Base-by-base conservation (phyloP, 768 basidiomycete genomes). In the Phlebiopsis gigantea region DNA sequence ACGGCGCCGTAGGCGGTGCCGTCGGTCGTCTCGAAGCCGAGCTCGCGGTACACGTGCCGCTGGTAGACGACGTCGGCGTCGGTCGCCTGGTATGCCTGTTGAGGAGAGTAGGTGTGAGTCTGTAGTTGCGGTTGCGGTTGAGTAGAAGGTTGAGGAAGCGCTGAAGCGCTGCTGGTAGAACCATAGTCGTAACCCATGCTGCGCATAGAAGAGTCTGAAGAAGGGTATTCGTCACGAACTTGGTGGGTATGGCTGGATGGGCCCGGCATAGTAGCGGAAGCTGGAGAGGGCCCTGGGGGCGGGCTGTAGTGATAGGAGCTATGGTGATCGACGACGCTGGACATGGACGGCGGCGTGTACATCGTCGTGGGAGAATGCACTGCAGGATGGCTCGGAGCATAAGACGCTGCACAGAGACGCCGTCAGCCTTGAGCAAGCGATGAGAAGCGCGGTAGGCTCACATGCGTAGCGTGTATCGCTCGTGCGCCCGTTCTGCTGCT, bases 61-160 rank as follows among this genome's bases (percentile, higher is more conserved):
- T 82, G 88, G 68, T 90, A 90, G 53, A 81, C 75, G 10, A 79
- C 79, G 66, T 90, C 88, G n/a, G 77, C 74, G 61, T 83, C 81
- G 24, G 65, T 57, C 34, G 59, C 52, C 46, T 56, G 50, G 45
- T 46, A 58, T 34, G 58, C 17, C 47, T 52, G 56, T 17, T 34
- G 28, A 10, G 46, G 45, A 17, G 39, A 53, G 51, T 9, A 39
- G n/a, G 41, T 47, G 25, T 14, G 41, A 1, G 26, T 10, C 19
- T 42, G 57, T 41, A 29, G 56, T 49, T 24, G 53, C 12, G 25
- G 57, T 31, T 47, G 59, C 5, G 55, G 53, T 28, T 44, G 53
- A 5, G 52, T 57, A 55, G 59, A 9, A 57, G 47, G 30, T 48
- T 53, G 34, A 29, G 63, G 44, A 55, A 75, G 54, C 26, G 54